Conservation (phyloP, 2,329 filamentous ascomycete species). For the Lecanicillium sp. region DNA sequence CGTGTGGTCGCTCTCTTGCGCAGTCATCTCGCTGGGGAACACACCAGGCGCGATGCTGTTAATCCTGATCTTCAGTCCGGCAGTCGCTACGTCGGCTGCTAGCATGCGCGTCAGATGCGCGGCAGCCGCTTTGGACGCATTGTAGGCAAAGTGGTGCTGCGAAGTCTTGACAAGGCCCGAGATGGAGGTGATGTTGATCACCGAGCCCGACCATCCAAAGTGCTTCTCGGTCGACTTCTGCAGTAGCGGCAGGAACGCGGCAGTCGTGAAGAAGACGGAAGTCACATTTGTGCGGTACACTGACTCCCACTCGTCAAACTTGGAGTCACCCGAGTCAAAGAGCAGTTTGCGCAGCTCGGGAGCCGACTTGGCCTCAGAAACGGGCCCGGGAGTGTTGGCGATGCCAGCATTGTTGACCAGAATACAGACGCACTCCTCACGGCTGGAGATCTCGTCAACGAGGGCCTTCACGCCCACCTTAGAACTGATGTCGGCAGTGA, state of each 20-base stretch:
- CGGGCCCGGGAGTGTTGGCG: constrained; percentile 47
- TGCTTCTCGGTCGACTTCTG: constrained; percentile 41
- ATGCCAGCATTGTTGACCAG: constrained; percentile 65
- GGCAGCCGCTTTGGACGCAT: constrained; percentile 57
- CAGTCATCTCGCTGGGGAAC: constrained; percentile 67
- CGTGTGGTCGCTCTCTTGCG: constrained; percentile 37
- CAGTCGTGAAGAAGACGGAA: constrained; percentile 58
- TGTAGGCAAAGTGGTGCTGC: constrained; percentile 62
- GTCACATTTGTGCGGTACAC: constrained; percentile 73
- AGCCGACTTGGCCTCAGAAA: constrained; percentile 35
- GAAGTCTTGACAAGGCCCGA: constrained; percentile 57
- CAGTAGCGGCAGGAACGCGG: constrained; percentile 57
- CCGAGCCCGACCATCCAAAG: constrained; percentile 47
- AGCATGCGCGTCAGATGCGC: constrained; percentile 60
- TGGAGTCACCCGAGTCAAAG: constrained; percentile 56
- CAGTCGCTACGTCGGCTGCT: constrained; percentile 52
- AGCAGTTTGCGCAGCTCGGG: constrained; percentile 53
- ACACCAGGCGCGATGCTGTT: constrained; percentile 69
- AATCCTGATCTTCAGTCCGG: constrained; percentile 59
- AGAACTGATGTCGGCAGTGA: constrained; percentile 57
- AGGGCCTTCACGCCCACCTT: constrained; percentile 54
- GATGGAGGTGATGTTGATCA: constrained; percentile 64
- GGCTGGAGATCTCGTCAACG: constrained; percentile 48
- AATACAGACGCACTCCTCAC: constrained; percentile 55
- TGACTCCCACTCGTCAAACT: constrained; percentile 63